Evolutionary conservation across 2,329 filamentous ascomycete genomes (phyloP).

Genomic region (Diaporthe citriasiana): DNA sequence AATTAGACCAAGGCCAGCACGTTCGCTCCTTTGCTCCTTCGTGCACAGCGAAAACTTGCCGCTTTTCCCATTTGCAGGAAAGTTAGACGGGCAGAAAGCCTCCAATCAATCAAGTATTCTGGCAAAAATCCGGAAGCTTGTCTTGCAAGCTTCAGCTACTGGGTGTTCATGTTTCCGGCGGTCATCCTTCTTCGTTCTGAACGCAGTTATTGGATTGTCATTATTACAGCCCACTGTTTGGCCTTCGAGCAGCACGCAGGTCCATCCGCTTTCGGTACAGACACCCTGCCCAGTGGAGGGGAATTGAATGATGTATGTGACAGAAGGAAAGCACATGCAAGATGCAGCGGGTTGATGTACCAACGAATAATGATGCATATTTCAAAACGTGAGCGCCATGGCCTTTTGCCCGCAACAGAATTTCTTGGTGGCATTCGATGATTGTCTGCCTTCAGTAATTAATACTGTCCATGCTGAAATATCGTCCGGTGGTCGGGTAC

Average conservation of each 20-base stretch:
- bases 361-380: neutral
- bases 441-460: neutral
- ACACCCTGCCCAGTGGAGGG: neutral
- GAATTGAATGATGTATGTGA: neutral
- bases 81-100: neutral
- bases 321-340: neutral
- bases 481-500: neutral
- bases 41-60: neutral
- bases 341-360: neutral
- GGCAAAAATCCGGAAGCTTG: neutral
- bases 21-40: neutral
- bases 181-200: neutral
- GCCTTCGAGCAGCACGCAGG: neutral
- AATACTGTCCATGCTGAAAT: neutral
- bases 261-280: neutral
- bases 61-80: neutral
- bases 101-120: neutral
- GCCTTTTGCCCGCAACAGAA: neutral
- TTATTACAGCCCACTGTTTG: too few relatives aligned
- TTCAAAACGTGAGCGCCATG: neutral
- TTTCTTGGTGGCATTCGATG: neutral
- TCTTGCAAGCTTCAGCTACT: too few relatives aligned
- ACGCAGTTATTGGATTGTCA: too few relatives aligned
- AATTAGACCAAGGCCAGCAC: neutral
- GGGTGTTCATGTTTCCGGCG: neutral